A percentile compares a stretch with the other conserved stretches of the same genome.
Evolutionary conservation across 257 asterid species (phyloP).

Genomic region (Datura wrightii): DNA sequence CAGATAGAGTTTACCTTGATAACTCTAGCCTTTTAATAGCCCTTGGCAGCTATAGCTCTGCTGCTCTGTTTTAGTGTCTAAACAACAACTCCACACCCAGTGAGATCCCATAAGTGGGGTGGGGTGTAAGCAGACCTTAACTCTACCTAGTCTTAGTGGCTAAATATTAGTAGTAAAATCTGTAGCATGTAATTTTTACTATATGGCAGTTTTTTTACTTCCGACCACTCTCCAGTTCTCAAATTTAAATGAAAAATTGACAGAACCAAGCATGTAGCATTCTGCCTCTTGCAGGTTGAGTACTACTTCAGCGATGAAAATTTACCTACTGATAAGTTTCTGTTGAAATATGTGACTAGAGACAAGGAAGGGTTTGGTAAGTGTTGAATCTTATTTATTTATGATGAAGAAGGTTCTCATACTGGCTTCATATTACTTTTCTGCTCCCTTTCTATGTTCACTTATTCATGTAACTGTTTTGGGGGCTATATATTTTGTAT

Average conservation of each 20-base stretch:
- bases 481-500: neutral
- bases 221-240: neutral
- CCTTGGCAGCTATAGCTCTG: slow-evolving; percentile 20
- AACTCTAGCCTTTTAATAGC: slow-evolving; percentile 11
- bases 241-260: neutral
- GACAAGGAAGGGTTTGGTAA: slow-evolving; percentile 82
- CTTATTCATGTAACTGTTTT: neutral
- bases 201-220: neutral
- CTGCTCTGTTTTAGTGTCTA: neutral
- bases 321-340: slow-evolving; percentile 75
- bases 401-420: neutral
- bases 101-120: neutral
- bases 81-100: neutral
- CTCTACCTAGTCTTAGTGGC: neutral
- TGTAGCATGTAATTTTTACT: neutral
- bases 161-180: neutral
- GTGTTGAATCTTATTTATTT: slow-evolving; percentile 33
- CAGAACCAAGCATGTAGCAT: neutral
- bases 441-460: neutral
- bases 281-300: slow-evolving; percentile 69
- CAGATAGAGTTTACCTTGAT: neutral
- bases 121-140: neutral
- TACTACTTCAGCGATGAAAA: slow-evolving; percentile 96
- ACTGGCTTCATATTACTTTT: slow-evolving; percentile 2
- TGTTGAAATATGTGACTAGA: slow-evolving; percentile 64